Conservation (phyloP, 2,329 filamentous ascomycete genomes). For the Phyllosticta citriasiana region DNA sequence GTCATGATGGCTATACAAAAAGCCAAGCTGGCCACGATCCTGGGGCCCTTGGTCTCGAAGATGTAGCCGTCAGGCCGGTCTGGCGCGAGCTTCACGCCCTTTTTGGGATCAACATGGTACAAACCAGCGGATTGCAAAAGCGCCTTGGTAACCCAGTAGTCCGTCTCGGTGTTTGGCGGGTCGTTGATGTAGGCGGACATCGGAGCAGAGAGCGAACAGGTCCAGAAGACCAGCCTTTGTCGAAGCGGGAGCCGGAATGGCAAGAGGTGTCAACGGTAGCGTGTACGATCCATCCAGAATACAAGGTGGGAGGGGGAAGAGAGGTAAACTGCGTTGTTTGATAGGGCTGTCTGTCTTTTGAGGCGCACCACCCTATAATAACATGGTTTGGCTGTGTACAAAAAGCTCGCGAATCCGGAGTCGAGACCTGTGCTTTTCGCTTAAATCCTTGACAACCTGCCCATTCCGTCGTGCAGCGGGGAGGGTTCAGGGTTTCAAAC, state of each 20-base stretch:
- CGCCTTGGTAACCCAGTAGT: constrained; percentile 22
- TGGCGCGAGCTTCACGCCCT: constrained; percentile 8
- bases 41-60: constrained; percentile 18
- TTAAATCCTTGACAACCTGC: not conserved
- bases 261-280: not conserved
- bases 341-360: not conserved
- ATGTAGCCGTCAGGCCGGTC: constrained; percentile 12
- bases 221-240: not conserved
- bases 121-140: constrained; percentile 15
- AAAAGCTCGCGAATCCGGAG: not conserved
- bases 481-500: not conserved
- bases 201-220: not conserved
- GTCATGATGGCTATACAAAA: constrained; percentile 22
- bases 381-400: not conserved
- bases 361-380: not conserved
- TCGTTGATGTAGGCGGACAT: constrained; percentile 13
- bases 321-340: not conserved
- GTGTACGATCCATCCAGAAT: not conserved
- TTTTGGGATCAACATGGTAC: constrained; percentile 14
- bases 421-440: not conserved
- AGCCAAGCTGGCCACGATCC: constrained; percentile 20
- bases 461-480: not conserved
- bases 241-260: not conserved
- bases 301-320: not conserved
- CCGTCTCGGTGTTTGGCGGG: constrained; percentile 18